Evolutionary conservation across 2,329 filamentous ascomycete species (phyloP).

Genomic region (Fusarium mexicanum): DNA sequence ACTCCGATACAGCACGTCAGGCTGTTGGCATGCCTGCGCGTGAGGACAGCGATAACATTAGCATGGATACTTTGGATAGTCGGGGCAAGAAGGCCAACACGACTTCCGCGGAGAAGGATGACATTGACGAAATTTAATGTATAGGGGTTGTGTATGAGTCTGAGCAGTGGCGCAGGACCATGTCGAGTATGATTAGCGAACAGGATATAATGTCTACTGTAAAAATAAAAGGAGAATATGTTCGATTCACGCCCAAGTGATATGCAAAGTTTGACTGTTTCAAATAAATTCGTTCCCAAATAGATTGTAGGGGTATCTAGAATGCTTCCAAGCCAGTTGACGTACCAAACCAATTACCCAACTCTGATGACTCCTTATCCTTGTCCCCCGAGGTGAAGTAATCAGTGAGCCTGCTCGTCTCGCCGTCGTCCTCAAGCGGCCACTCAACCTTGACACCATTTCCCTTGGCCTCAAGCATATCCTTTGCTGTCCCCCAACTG

Average conservation of each 20-base stretch:
- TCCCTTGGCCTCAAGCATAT: slow-evolving; percentile 84
- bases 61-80: slow-evolving; percentile 69
- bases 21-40: slow-evolving; percentile 79
- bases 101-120: slow-evolving; percentile 46
- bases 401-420: slow-evolving; percentile 76
- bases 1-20: slow-evolving; percentile 83
- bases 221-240: slow-evolving; percentile 7
- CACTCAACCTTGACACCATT: slow-evolving; percentile 80
- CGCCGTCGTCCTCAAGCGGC: slow-evolving; percentile 78
- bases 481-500: slow-evolving; percentile 95
- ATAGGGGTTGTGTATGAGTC: slow-evolving; percentile 47
- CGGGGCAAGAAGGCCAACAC: slow-evolving; percentile 60
- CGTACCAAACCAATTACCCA: slow-evolving; percentile 85
- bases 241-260: slow-evolving; percentile 11
- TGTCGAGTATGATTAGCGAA: slow-evolving; percentile 36
- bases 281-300: not conserved
- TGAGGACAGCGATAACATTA: slow-evolving; percentile 59
- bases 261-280: not conserved
- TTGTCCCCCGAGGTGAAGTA: slow-evolving; percentile 67
- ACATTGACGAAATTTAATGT: slow-evolving; percentile 69
- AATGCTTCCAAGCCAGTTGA: slow-evolving; percentile 76
- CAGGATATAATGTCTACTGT: slow-evolving; percentile 46
- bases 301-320: slow-evolving; percentile 50
- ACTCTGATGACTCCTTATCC: slow-evolving; percentile 67
- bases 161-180: slow-evolving; percentile 21